phyloP scores from a whole-genome alignment of 2,329 filamentous ascomycete species.

The Calonectria pseudoreteaudii region DNA sequence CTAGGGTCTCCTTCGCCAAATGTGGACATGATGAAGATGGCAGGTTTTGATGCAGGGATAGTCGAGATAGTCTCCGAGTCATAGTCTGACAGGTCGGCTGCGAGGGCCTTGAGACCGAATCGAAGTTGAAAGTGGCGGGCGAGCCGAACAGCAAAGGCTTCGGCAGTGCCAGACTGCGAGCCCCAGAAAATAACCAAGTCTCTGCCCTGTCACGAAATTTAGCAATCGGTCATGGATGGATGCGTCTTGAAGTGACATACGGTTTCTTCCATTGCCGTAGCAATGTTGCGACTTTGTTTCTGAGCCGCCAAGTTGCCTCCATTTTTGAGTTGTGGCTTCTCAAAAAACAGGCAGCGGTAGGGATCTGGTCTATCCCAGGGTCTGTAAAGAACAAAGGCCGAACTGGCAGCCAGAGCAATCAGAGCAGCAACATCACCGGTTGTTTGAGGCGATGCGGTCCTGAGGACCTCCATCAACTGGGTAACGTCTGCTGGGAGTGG shows the following conservation, averaged over 20 bases:
- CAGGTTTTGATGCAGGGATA: slow-evolving; percentile 39
- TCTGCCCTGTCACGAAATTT: neutral
- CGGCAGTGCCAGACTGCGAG: slow-evolving; percentile 92
- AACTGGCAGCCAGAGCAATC: slow-evolving; percentile 33
- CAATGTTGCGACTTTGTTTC: slow-evolving; percentile 58
- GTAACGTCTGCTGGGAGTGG: neutral
- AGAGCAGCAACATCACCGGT: slow-evolving; percentile 39
- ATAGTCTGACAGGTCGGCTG: slow-evolving; percentile 64
- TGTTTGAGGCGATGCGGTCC: slow-evolving; percentile 36
- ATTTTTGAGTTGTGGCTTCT: slow-evolving; percentile 55
- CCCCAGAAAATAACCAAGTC: slow-evolving; percentile 87
- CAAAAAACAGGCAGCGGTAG: slow-evolving; percentile 60
- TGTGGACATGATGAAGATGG: slow-evolving; percentile 51
- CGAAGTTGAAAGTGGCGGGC: slow-evolving; percentile 90
- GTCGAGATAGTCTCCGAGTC: slow-evolving; percentile 53
- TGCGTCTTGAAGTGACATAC: slow-evolving; percentile 28
- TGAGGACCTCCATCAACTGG: slow-evolving; percentile 17
- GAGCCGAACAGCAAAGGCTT: slow-evolving; percentile 88
- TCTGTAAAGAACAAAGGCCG: slow-evolving; percentile 52
- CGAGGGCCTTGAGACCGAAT: slow-evolving; percentile 91
- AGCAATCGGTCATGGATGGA: neutral
- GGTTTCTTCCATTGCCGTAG: slow-evolving; percentile 44
- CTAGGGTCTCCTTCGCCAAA: slow-evolving; percentile 56
- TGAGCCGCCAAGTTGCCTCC: slow-evolving; percentile 34
- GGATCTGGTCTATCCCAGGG: slow-evolving; percentile 63